These are phyloP conservation scores for Leishmania lainsoni DNA, from an alignment of 208 protist species.

Conservation along the genomic window DNA sequence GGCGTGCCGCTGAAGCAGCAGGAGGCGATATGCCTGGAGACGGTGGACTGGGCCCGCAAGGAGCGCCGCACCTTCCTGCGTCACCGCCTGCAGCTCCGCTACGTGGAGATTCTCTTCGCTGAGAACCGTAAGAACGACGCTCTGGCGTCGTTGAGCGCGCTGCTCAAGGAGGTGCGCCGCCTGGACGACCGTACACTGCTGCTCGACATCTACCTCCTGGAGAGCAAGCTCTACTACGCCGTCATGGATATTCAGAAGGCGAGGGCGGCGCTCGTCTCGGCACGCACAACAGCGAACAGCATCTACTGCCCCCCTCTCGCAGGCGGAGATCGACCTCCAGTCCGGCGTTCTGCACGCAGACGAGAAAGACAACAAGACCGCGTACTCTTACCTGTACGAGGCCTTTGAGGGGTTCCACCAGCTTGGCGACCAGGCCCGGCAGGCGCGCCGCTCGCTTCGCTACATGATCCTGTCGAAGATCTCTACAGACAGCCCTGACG, in stretches of 20 bases:
- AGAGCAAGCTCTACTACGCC: slow-evolving; percentile 95
- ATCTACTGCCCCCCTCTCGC: slow-evolving; percentile 99
- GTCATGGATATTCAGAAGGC: slow-evolving; percentile 94
- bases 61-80: slow-evolving; percentile 97
- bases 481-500: slow-evolving; percentile 67
- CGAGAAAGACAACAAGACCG: slow-evolving; percentile 98
- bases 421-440: slow-evolving; percentile 77
- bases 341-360: slow-evolving; percentile 97
- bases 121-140: slow-evolving; percentile 82
- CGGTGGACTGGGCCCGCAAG: slow-evolving; percentile 94
- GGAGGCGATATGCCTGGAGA: slow-evolving; percentile 92
- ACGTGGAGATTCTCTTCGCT: slow-evolving; percentile 93
- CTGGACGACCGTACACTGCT: slow-evolving; percentile 98
- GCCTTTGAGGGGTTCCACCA: slow-evolving; percentile 97
- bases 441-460: slow-evolving; percentile 92
- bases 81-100: slow-evolving; percentile 95
- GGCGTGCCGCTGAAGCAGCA: slow-evolving; percentile 83
- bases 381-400: slow-evolving; percentile 99
- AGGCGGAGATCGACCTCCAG: slow-evolving; percentile 98
- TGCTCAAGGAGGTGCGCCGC: slow-evolving; percentile 95
- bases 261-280: slow-evolving; percentile 95
- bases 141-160: slow-evolving; percentile 68
- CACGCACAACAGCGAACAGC: slow-evolving; percentile 97
- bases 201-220: slow-evolving; percentile 98
- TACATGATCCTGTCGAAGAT: slow-evolving; percentile 99